Evolutionary conservation across 345 rosid species (phyloP).

Genomic region (Gossypium herbaceum): DNA sequence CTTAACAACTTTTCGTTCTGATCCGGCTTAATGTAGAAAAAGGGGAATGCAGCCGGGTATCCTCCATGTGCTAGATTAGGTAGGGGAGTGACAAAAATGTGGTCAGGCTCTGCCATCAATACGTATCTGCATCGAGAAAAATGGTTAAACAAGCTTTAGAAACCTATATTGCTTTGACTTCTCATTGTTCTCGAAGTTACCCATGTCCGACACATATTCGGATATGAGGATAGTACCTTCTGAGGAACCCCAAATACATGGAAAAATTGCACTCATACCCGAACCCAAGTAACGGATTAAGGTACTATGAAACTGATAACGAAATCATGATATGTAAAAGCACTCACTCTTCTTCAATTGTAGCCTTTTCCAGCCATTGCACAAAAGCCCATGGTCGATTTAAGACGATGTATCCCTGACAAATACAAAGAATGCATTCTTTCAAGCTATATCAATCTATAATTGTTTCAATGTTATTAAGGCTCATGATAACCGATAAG

Average conservation of each 20-base stretch:
- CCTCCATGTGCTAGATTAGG: slow-evolving; percentile 70
- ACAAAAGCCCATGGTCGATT: slow-evolving; percentile 99
- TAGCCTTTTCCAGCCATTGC: slow-evolving; percentile 89
- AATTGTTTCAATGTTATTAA: background rate
- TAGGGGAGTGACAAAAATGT: slow-evolving; percentile 37
- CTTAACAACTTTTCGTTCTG: slow-evolving; percentile 48
- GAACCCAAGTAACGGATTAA: background rate
- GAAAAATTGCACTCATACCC: background rate
- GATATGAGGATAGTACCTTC: background rate
- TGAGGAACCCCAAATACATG: background rate
- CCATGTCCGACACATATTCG: background rate
- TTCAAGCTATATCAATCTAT: background rate
- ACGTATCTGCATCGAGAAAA: slow-evolving; percentile 41
- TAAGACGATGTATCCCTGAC: slow-evolving; percentile 89
- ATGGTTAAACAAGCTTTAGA: background rate
- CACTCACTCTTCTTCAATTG: slow-evolving; percentile 86
- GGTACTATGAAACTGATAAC: background rate
- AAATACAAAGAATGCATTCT: background rate
- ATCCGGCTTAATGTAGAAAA: slow-evolving; percentile 77
- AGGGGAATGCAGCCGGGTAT: slow-evolving; percentile 76
- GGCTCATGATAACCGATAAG: background rate
- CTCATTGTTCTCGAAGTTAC: background rate
- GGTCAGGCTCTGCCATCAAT: slow-evolving; percentile 3
- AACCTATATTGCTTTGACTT: background rate
- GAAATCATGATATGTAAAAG: slow-evolving; percentile 5